Evolutionary conservation across 1,139 yeast species (phyloP).

Genomic region (Geotrichum siamense): DNA sequence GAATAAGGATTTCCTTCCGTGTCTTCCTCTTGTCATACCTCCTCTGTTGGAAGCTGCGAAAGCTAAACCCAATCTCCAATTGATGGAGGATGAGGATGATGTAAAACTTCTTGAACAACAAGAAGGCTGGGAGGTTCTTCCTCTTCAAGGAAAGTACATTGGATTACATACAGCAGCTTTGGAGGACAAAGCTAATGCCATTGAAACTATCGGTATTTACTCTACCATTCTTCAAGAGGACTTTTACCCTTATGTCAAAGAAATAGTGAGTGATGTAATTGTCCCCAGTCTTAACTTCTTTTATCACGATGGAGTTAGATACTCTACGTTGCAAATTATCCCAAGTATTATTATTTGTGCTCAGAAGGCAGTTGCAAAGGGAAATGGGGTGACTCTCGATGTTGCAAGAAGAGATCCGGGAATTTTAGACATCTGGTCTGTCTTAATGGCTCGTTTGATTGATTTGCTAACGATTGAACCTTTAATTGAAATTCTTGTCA

Average conservation of each 20-base stretch:
- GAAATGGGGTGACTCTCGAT: conserved; percentile 34
- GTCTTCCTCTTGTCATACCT: conserved; percentile 81
- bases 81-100: conserved; percentile 82
- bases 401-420: conserved; percentile 41
- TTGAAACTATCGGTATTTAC: conserved; percentile 81
- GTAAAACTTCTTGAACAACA: conserved; percentile 73
- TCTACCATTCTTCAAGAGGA: conserved; percentile 78
- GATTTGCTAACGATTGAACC: conserved; percentile 71
- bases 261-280: conserved; percentile 69
- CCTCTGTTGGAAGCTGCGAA: conserved; percentile 78
- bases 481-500: conserved; percentile 71
- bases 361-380: conserved; percentile 26
- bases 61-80: conserved; percentile 80
- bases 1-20: conserved; percentile 83
- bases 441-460: conserved; percentile 60
- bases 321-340: conserved; percentile 76
- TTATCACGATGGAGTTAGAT: conserved; percentile 90
- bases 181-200: conserved; percentile 89
- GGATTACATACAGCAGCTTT: conserved; percentile 90
- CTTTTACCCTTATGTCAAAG: conserved; percentile 77
- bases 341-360: conserved; percentile 69
- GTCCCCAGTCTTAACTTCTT: conserved; percentile 86
- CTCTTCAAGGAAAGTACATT: conserved; percentile 82
- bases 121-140: conserved; percentile 94
- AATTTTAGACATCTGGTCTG: conserved; percentile 61